Evolutionary conservation across 2,329 filamentous ascomycete species (phyloP).

Genomic region (Cytospora piceae): DNA sequence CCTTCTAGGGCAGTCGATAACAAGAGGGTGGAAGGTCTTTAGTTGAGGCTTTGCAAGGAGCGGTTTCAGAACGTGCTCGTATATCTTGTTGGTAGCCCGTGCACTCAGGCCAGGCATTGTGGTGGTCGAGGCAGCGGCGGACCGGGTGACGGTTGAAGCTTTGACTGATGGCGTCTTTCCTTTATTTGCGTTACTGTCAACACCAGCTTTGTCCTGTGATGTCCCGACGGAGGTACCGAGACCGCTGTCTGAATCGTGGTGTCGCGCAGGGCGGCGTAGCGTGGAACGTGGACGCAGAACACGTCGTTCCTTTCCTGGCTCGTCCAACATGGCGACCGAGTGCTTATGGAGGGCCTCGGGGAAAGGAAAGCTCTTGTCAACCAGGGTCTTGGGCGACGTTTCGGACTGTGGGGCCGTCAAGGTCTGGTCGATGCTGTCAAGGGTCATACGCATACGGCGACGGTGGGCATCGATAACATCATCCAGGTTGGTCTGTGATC

Average conservation of each 20-base stretch:
- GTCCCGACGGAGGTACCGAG: slow-evolving; percentile 81
- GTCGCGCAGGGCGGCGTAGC: slow-evolving; percentile 58
- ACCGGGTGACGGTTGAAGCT: slow-evolving; percentile 64
- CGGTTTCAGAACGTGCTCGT: slow-evolving; percentile 77
- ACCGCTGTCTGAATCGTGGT: slow-evolving; percentile 84
- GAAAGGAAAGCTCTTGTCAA: slow-evolving; percentile 62
- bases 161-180: slow-evolving; percentile 39
- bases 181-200: slow-evolving; percentile 48
- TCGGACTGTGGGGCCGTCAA: slow-evolving; percentile 49
- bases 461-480: slow-evolving; percentile 72
- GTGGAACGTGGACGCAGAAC: slow-evolving; percentile 55
- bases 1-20: slow-evolving; percentile 76
- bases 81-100: slow-evolving; percentile 75
- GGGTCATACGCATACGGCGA: slow-evolving; percentile 68
- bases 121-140: slow-evolving; percentile 53
- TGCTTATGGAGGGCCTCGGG: slow-evolving; percentile 63
- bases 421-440: slow-evolving; percentile 68
- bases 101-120: slow-evolving; percentile 65
- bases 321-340: slow-evolving; percentile 54
- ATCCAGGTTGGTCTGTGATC: slow-evolving; percentile 71
- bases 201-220: slow-evolving; percentile 54
- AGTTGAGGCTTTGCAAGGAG: slow-evolving; percentile 74
- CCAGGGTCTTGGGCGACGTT: slow-evolving; percentile 42
- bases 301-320: slow-evolving; percentile 50
- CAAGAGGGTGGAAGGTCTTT: slow-evolving; percentile 79